phyloP scores from a whole-genome alignment of 2,329 filamentous ascomycete species.

The Incumbomyces delicatus region DNA sequence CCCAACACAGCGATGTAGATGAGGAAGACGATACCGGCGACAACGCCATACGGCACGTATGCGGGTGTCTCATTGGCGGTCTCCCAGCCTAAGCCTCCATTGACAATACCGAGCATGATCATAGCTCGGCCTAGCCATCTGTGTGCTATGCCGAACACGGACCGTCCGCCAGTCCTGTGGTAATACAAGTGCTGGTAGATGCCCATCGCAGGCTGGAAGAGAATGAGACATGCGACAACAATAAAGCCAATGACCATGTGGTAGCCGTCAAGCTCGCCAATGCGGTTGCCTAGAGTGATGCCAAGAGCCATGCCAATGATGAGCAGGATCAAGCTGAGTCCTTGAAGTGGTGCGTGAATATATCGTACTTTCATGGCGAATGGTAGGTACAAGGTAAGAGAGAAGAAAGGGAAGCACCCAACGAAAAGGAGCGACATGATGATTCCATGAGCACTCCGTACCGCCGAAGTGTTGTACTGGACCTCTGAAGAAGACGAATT shows the following conservation, averaged over 20 bases:
- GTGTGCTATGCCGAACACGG: conserved; percentile 35
- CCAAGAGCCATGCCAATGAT: conserved; percentile 44
- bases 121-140: conserved; percentile 46
- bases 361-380: conserved; percentile 34
- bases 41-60: conserved; percentile 35
- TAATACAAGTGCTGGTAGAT: conserved; percentile 43
- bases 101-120: conserved; percentile 45
- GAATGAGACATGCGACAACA: conserved; percentile 41
- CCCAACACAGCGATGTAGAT: conserved; percentile 29
- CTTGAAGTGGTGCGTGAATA: conserved; percentile 38
- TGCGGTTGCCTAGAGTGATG: conserved; percentile 36
- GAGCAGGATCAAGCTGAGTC: conserved; percentile 38
- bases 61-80: conserved; percentile 33
- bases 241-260: conserved; percentile 48
- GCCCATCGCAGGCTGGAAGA: conserved; percentile 47
- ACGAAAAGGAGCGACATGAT: conserved; percentile 35
- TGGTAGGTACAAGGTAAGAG: conserved; percentile 27
- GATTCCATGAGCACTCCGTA: conserved; percentile 25
- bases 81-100: conserved; percentile 46
- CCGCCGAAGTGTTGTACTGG: neutral
- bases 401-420: conserved; percentile 29
- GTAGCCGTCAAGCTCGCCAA: conserved; percentile 29
- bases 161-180: conserved; percentile 31
- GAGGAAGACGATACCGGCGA: conserved; percentile 40
- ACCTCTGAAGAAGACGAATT: neutral